Conservation (phyloP, 441 rosid genomes). For the Lepidium campestre region DNA sequence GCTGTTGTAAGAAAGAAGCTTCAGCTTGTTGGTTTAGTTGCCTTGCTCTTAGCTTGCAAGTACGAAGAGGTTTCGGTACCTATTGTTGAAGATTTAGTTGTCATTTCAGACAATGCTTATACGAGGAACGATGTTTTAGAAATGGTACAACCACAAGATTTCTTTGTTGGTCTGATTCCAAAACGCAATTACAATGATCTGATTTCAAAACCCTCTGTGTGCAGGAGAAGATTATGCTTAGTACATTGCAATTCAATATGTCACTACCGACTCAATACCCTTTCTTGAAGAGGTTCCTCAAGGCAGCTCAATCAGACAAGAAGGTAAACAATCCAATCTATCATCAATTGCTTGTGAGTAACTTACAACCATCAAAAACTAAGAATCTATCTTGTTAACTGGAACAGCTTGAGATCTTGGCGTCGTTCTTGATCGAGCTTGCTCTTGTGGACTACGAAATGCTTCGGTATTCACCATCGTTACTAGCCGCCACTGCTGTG, state of each 20-base stretch:
- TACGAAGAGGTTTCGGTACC: constrained; percentile 97
- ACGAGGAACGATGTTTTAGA: constrained; percentile 68
- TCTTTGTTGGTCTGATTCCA: background rate
- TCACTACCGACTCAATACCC: constrained; percentile 85
- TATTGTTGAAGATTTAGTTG: constrained; percentile 69
- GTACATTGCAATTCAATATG: constrained; percentile 66
- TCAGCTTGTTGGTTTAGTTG: constrained; percentile 87
- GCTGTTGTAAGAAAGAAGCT: constrained; percentile 76
- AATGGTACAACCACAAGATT: constrained; percentile 40
- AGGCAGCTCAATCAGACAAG: constrained; percentile 82
- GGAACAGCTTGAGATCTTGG: constrained; percentile 66
- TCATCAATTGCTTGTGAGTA: background rate
- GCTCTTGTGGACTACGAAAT: constrained; percentile 77
- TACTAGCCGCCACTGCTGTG: constrained; percentile 72
- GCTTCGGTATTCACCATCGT: constrained; percentile 67
- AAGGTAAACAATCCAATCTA: constrained; percentile 35
- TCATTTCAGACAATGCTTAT: constrained; percentile 88
- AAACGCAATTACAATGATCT: background rate
- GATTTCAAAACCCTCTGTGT: background rate
- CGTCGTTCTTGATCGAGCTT: constrained; percentile 80
- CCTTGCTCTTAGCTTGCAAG: constrained; percentile 92
- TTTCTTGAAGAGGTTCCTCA: constrained; percentile 79
- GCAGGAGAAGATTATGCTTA: constrained; percentile 82
- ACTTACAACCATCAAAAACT: background rate
- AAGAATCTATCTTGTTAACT: background rate